phyloP scores from a whole-genome alignment of 2,329 filamentous ascomycete genomes.

The Claviceps digitariae region DNA sequence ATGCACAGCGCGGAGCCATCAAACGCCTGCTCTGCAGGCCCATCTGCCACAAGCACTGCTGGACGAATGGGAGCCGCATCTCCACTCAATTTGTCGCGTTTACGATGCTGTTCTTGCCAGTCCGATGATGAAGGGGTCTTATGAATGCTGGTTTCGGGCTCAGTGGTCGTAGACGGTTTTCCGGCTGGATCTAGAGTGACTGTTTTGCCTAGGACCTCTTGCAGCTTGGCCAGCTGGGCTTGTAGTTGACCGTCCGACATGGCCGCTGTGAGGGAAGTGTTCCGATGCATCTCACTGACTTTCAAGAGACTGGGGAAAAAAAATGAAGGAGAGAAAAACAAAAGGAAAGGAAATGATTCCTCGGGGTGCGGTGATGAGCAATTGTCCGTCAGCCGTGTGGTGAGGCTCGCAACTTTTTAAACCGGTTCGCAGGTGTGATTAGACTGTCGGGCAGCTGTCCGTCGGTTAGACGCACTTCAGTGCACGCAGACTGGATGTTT shows the following conservation, averaged over 20 bases:
- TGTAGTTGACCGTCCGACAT: conserved; percentile 6
- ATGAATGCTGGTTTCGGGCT: neutral
- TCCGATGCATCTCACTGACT: neutral
- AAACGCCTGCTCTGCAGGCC: conserved; percentile 3
- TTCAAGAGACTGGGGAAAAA: neutral
- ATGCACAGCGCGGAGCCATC: conserved; percentile 12
- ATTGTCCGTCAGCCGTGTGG: neutral
- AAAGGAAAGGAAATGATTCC: neutral
- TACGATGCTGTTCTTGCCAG: conserved; percentile 2
- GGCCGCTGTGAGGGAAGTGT: neutral
- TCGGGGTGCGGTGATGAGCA: neutral
- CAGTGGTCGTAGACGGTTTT: neutral
- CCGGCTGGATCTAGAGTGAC: conserved; percentile 4
- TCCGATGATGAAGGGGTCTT: neutral
- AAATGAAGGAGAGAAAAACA: neutral
- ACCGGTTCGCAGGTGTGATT: neutral
- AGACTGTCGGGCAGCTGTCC: conserved; percentile 2
- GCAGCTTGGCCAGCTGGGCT: conserved; percentile 6
- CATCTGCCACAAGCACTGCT: neutral
- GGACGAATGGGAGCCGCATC: neutral
- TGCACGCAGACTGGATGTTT: neutral
- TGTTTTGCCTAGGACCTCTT: conserved; percentile 7
- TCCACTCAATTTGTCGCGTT: neutral
- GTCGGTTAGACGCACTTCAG: neutral
- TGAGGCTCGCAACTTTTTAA: neutral